Evolutionary conservation across 1,139 yeast genomes (phyloP).

Genomic region (Lodderomyces margitis): DNA sequence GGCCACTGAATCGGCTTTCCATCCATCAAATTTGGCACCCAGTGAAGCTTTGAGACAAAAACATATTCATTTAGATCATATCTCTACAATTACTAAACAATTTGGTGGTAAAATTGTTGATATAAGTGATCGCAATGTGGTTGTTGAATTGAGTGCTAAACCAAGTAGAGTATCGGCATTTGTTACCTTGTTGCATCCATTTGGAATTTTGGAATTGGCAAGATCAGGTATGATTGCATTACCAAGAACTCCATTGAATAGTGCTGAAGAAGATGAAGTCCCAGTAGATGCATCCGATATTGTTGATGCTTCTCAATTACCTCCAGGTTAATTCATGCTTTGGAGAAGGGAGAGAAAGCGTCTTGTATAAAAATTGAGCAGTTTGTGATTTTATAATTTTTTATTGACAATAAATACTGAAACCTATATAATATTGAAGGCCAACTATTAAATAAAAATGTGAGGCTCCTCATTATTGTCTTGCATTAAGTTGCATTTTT

Average conservation of each 20-base stretch:
- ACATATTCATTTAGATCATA: constrained; percentile 82
- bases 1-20: constrained; percentile 60
- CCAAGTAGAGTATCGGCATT: constrained; percentile 87
- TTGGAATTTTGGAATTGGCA: constrained; percentile 93
- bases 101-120: constrained; percentile 94
- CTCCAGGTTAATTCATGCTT: constrained; percentile 70
- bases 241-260: constrained; percentile 87
- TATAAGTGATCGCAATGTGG: constrained; percentile 88
- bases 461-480: too few species aligned
- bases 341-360: not conserved
- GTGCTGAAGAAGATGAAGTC: constrained; percentile 47
- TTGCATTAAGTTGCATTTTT: too few species aligned
- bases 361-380: not conserved
- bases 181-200: constrained; percentile 87
- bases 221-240: constrained; percentile 99
- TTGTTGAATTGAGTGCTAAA: constrained; percentile 91
- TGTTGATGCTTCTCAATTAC: constrained; percentile 79
- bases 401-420: too few species aligned
- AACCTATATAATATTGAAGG: too few species aligned
- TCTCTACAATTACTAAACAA: constrained; percentile 74
- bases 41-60: constrained; percentile 94
- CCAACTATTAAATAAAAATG: too few species aligned
- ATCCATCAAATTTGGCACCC: constrained; percentile 87
- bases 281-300: constrained; percentile 63
- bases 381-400: not conserved